Evolutionary conservation across 768 basidiomycete species (phyloP).

Genomic region (Pleurotus salmoneostramineus): DNA sequence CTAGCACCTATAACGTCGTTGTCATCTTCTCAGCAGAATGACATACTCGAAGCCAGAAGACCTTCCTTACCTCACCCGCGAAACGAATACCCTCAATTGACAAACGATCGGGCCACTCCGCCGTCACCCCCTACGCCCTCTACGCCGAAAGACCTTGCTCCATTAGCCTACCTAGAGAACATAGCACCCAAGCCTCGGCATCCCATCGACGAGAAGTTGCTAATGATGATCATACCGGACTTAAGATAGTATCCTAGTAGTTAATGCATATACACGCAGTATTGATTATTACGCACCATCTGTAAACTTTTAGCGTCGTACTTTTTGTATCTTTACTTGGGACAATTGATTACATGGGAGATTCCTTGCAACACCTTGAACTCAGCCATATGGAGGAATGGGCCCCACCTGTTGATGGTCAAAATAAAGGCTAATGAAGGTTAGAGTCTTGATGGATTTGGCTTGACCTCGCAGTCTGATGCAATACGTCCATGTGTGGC

Average conservation of each 20-base stretch:
- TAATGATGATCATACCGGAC: constrained; percentile 5
- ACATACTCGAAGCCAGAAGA: constrained; percentile 3
- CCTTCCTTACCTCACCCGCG: neutral
- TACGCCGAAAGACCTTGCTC: constrained; percentile 43
- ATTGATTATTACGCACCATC: neutral
- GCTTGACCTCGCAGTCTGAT: neutral
- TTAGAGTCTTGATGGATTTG: neutral
- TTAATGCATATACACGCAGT: neutral
- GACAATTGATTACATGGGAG: neutral
- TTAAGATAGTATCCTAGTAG: neutral
- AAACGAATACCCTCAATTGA: neutral
- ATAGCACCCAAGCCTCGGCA: constrained; percentile 62
- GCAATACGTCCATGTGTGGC: constrained; percentile 4
- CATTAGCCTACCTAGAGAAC: constrained; percentile 65
- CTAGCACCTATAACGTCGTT: neutral
- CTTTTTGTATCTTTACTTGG: neutral
- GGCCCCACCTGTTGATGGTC: neutral
- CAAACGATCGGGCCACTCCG: neutral
- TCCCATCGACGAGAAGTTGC: constrained; percentile 43
- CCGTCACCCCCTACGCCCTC: constrained; percentile 23
- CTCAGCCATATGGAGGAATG: neutral
- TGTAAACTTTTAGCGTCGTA: neutral
- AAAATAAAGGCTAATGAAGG: neutral
- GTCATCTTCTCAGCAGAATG: neutral
- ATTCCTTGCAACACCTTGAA: neutral